Percentiles rank a stretch among this genome's conserved stretches.
These are phyloP conservation scores for Diaporthe australafricana DNA, from an alignment of 2,329 filamentous ascomycete genomes.

Conservation along the genomic window DNA sequence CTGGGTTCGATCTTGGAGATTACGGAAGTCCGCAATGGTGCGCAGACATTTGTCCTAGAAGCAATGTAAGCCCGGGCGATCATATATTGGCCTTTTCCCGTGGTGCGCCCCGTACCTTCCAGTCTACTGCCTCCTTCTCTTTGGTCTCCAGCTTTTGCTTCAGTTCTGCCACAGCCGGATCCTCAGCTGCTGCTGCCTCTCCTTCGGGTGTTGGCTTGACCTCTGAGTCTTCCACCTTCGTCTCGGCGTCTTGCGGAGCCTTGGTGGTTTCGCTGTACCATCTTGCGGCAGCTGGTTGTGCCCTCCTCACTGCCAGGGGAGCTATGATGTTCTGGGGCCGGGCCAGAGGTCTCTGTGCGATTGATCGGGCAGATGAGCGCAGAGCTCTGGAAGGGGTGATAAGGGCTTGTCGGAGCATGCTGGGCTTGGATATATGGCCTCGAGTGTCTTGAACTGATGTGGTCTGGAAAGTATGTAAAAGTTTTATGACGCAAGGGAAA, in stretches of 20 bases:
- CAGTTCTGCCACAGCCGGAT: slow-evolving; percentile 52
- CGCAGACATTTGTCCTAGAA: slow-evolving; percentile 92
- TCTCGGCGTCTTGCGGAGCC: slow-evolving; percentile 44
- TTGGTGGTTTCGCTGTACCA: slow-evolving; percentile 58
- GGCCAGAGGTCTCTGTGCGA: slow-evolving; percentile 50
- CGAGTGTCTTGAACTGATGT: slow-evolving; percentile 23
- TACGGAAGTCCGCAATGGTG: slow-evolving; percentile 95
- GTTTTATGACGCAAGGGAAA: slow-evolving; percentile 40
- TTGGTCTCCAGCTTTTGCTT: slow-evolving; percentile 66
- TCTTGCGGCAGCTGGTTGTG: slow-evolving; percentile 52
- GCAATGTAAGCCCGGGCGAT: slow-evolving; percentile 27
- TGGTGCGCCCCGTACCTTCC: slow-evolving; percentile 76
- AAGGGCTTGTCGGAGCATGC: slow-evolving; percentile 60
- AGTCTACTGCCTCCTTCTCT: slow-evolving; percentile 71
- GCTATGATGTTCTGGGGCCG: slow-evolving; percentile 53
- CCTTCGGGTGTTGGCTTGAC: slow-evolving; percentile 42
- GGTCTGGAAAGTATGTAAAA: slow-evolving; percentile 4
- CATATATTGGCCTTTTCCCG: not conserved
- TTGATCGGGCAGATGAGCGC: slow-evolving; percentile 53
- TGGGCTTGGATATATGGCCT: slow-evolving; percentile 30
- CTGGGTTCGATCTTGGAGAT: slow-evolving; percentile 93
- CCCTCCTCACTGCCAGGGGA: slow-evolving; percentile 45
- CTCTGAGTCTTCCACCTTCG: slow-evolving; percentile 45
- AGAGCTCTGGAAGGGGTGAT: slow-evolving; percentile 57
- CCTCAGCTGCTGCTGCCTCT: slow-evolving; percentile 41